A percentile compares a stretch with the other conserved stretches of the same genome.
Conservation (phyloP, 2,329 filamentous ascomycete species). For the Cladosporium sp. region DNA sequence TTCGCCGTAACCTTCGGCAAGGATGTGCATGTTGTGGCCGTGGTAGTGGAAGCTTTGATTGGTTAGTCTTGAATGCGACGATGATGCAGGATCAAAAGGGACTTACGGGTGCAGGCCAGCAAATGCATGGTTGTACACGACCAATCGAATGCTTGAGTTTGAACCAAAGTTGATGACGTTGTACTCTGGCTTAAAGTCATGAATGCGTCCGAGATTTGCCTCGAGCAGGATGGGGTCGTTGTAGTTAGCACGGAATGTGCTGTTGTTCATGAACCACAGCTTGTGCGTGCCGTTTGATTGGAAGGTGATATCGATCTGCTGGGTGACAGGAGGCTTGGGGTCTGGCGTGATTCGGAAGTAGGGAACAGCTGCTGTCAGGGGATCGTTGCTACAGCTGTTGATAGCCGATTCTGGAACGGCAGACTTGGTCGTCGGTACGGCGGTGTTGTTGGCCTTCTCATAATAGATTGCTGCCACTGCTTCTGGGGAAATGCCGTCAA, state of each 20-base stretch:
- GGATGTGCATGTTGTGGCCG: constrained; percentile 60
- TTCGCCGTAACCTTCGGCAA: constrained; percentile 47
- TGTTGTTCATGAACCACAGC: constrained; percentile 52
- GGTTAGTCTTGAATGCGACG: background rate
- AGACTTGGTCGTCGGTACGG: constrained; percentile 47
- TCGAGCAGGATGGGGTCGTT: constrained; percentile 57
- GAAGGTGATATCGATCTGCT: constrained; percentile 44
- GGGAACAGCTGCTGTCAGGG: constrained; percentile 50
- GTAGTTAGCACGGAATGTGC: constrained; percentile 53
- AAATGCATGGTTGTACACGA: constrained; percentile 42
- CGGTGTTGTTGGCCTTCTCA: constrained; percentile 49
- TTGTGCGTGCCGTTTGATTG: constrained; percentile 46
- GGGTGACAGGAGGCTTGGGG: constrained; percentile 29
- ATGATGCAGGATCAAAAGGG: background rate
- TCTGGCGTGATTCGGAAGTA: constrained; percentile 45
- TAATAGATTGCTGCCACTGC: constrained; percentile 65
- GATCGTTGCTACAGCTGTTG: constrained; percentile 54
- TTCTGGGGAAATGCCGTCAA: constrained; percentile 42
- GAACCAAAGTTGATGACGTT: constrained; percentile 48
- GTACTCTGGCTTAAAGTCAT: constrained; percentile 32
- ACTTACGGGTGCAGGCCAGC: constrained; percentile 35
- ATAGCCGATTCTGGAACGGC: constrained; percentile 50
- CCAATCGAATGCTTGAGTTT: constrained; percentile 52
- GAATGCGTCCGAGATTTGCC: constrained; percentile 36
- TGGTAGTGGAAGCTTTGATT: constrained; percentile 60